Conservation (phyloP, 345 rosid genomes). For the Sonneratia caseolaris region DNA sequence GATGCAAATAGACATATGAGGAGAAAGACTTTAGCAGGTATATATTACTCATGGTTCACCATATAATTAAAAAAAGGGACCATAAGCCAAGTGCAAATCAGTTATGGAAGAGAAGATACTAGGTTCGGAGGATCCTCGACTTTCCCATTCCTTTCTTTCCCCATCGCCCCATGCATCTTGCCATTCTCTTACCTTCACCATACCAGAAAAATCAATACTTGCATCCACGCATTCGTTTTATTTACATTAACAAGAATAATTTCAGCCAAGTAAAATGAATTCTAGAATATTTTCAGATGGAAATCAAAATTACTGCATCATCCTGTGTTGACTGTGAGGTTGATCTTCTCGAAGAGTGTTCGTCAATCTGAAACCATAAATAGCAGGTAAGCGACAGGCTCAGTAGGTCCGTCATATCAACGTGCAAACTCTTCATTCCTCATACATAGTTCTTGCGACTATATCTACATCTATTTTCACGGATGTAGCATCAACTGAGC, state of each 20-base stretch:
- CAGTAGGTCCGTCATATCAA: no score
- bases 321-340: conserved; percentile 35
- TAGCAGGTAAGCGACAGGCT: neutral
- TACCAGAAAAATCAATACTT: conserved; percentile 3
- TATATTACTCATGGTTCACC: no score
- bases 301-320: conserved; percentile 19
- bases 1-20: no score
- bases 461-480: no score
- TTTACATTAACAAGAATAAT: no score
- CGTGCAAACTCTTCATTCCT: no score
- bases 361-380: conserved; percentile 37
- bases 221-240: neutral
- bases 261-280: neutral
- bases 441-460: no score
- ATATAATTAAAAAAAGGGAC: no score
- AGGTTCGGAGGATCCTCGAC: conserved; percentile 23
- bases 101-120: conserved; percentile 19
- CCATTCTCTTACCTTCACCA: conserved; percentile 38
- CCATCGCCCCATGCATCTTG: conserved; percentile 38
- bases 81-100: no score
- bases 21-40: no score
- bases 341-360: conserved; percentile 43
- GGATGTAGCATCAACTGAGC: no score
- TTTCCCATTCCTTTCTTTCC: conserved; percentile 18
- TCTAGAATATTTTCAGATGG: neutral